A percentile compares a stretch with the other conserved stretches of the same genome.
These are phyloP conservation scores for Fennellomyces sp. DNA, from an alignment of 371 early-diverging fungal species.

Conservation along the genomic window DNA sequence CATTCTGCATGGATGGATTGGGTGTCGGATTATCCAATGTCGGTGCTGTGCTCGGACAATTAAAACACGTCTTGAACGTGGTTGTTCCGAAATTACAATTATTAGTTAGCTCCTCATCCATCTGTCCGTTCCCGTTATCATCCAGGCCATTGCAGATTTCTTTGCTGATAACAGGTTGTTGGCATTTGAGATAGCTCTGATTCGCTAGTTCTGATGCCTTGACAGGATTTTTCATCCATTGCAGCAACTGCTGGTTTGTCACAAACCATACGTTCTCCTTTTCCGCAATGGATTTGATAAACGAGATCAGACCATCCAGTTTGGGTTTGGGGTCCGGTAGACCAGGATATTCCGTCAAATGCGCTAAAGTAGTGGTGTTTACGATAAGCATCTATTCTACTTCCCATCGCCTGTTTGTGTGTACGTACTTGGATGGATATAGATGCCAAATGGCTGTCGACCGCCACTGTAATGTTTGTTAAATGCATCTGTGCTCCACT, in stretches of 20 bases:
- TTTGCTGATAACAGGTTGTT: slow-evolving; percentile 54
- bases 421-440: slow-evolving; percentile 55
- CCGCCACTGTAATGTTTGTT: slow-evolving; percentile 61
- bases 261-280: slow-evolving; percentile 67
- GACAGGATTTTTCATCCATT: slow-evolving; percentile 71
- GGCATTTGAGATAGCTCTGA: slow-evolving; percentile 61
- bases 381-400: too few relatives aligned
- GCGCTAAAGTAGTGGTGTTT: too few relatives aligned
- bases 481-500: slow-evolving; percentile 52
- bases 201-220: slow-evolving; percentile 57
- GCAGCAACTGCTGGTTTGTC: slow-evolving; percentile 63
- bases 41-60: slow-evolving; percentile 60
- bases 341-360: slow-evolving; percentile 47
- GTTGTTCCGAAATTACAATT: slow-evolving; percentile 58
- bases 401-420: background rate
- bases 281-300: slow-evolving; percentile 41
- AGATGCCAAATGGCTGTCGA: slow-evolving; percentile 72
- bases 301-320: slow-evolving; percentile 35
- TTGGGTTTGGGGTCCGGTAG: slow-evolving; percentile 35
- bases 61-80: slow-evolving; percentile 67
- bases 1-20: slow-evolving; percentile 41
- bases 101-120: slow-evolving; percentile 49
- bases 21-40: slow-evolving; percentile 59
- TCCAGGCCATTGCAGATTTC: slow-evolving; percentile 78
- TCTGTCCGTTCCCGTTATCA: slow-evolving; percentile 50